These are phyloP conservation scores for Achaetomium macrosporum DNA, from an alignment of 2,329 filamentous ascomycete species.

Conservation along the genomic window DNA sequence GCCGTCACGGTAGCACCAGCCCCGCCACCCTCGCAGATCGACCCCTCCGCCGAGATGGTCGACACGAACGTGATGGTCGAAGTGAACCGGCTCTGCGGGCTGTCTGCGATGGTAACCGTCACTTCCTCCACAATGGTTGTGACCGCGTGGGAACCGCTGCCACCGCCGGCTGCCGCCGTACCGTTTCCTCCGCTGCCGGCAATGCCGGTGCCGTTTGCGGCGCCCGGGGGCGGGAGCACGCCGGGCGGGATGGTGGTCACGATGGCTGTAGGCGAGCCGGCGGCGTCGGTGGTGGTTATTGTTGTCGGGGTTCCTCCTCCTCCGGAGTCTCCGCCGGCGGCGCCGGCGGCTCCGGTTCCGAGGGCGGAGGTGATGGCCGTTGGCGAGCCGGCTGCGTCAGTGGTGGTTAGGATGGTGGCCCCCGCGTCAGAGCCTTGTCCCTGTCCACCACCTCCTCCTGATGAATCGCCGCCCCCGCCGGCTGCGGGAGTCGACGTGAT, in stretches of 20 bases:
- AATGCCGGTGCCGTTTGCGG: background rate
- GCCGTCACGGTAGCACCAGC: slow-evolving; percentile 6
- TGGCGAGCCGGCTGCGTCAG: background rate
- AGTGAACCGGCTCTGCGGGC: background rate
- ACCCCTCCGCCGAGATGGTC: slow-evolving; percentile 7
- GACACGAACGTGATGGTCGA: slow-evolving; percentile 12
- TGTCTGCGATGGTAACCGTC: slow-evolving; percentile 12
- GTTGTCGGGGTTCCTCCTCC: background rate
- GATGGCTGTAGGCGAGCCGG: background rate
- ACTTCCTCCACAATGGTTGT: slow-evolving; percentile 11
- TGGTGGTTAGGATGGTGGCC: background rate
- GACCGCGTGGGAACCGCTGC: background rate
- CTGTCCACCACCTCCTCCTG: too few relatives aligned
- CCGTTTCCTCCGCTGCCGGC: background rate
- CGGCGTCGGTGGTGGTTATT: slow-evolving; percentile 4
- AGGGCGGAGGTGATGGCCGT: background rate
- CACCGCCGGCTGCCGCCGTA: background rate
- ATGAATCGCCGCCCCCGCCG: too few relatives aligned
- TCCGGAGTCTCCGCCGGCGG: background rate
- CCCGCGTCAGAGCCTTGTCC: background rate
- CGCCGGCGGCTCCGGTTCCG: background rate
- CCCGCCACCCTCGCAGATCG: background rate
- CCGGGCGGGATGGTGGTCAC: background rate
- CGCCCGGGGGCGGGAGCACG: background rate
- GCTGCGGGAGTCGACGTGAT: too few relatives aligned